Percentiles rank a stretch among this genome's conserved stretches.
Evolutionary conservation across 352 stramenopile species (phyloP).

Genomic region (Pythium chondricola): DNA sequence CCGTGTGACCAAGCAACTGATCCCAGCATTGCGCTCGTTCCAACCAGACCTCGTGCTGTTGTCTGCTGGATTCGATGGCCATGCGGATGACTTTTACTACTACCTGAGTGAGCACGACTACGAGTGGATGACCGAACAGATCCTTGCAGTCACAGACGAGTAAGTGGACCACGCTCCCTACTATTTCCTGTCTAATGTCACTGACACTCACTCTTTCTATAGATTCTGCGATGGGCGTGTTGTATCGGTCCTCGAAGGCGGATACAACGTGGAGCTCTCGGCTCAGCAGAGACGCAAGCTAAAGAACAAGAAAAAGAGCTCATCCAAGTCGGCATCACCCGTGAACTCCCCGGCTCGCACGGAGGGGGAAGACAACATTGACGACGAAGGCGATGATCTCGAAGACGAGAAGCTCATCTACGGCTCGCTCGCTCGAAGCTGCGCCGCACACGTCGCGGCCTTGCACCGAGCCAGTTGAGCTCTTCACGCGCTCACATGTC

Average conservation of each 20-base stretch:
- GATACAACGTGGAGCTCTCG: constrained; percentile 77
- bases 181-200: neutral
- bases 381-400: constrained; percentile 41
- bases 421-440: constrained; percentile 51
- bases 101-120: constrained; percentile 84
- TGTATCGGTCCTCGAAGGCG: constrained; percentile 93
- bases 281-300: constrained; percentile 28
- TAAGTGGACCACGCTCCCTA: constrained; percentile 46
- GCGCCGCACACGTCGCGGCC: constrained; percentile 53
- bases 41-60: constrained; percentile 57
- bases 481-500: no score
- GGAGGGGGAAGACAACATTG: constrained; percentile 48
- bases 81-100: constrained; percentile 66
- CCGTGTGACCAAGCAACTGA: constrained; percentile 33
- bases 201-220: neutral
- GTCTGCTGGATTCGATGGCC: constrained; percentile 63
- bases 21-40: constrained; percentile 43
- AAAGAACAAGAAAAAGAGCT: constrained; percentile 23
- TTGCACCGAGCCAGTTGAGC: constrained; percentile 39
- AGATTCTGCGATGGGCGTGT: constrained; percentile 89
- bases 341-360: neutral
- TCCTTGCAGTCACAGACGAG: constrained; percentile 88
- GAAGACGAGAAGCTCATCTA: constrained; percentile 51
- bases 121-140: constrained; percentile 74
- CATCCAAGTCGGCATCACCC: neutral